phyloP scores from a whole-genome alignment of 257 asterid species.

The Pogostemon cablin region DNA sequence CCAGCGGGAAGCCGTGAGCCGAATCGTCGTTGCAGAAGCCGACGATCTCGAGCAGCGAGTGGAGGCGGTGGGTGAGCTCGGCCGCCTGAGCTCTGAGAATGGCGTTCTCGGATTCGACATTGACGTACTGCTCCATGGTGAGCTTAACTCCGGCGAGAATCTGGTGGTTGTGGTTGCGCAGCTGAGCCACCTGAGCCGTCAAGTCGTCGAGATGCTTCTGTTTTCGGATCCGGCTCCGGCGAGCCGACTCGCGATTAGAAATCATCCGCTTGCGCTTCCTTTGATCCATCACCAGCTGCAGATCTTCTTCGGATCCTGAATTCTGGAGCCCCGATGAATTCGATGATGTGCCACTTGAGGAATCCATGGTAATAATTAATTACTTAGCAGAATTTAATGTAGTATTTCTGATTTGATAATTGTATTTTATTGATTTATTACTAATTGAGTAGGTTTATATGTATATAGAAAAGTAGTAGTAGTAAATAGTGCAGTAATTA shows the following conservation, averaged over 20 bases:
- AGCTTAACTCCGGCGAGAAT: constrained; percentile 51
- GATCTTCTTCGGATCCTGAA: constrained; percentile 65
- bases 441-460: too few relatives aligned
- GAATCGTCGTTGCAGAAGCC: constrained; percentile 37
- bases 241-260: constrained; percentile 93
- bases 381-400: too few relatives aligned
- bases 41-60: constrained; percentile 64
- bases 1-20: constrained; percentile 30
- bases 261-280: constrained; percentile 86
- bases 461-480: too few relatives aligned
- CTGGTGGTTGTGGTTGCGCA: constrained; percentile 64
- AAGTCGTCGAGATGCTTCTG: constrained; percentile 86
- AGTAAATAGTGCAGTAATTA: too few relatives aligned
- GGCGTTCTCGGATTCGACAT: constrained; percentile 78
- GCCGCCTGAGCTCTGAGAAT: constrained; percentile 74
- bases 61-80: constrained; percentile 76
- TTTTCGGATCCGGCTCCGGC: constrained; percentile 87
- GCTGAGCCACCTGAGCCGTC: constrained; percentile 56
- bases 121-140: constrained; percentile 51
- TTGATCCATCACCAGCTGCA: constrained; percentile 48
- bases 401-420: too few relatives aligned
- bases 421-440: too few relatives aligned
- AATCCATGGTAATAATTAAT: constrained; percentile 48
- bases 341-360: constrained; percentile 68
- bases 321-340: constrained; percentile 58